These are phyloP conservation scores for Hansenula sp. DNA, from an alignment of 1,139 yeast species.

Conservation along the genomic window DNA sequence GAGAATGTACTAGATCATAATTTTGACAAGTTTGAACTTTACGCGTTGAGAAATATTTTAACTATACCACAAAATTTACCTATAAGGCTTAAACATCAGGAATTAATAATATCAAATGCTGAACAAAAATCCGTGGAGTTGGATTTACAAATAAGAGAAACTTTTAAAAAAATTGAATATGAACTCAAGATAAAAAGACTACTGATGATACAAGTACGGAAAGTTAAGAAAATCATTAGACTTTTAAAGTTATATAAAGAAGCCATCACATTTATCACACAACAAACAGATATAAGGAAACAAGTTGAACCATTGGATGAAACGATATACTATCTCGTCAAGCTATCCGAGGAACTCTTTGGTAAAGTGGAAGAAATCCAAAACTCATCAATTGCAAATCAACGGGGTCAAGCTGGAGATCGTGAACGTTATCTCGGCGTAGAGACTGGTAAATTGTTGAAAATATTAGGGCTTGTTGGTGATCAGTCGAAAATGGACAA, in stretches of 20 bases:
- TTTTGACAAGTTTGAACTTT: slow-evolving; percentile 84
- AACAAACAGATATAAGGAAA: slow-evolving; percentile 29
- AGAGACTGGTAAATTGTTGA: slow-evolving; percentile 21
- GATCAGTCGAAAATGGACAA: slow-evolving; percentile 18
- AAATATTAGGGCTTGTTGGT: slow-evolving; percentile 14
- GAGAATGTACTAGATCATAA: slow-evolving; percentile 79
- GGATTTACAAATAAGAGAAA: slow-evolving; percentile 34
- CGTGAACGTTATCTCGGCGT: slow-evolving; percentile 24
- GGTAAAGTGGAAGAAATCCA: slow-evolving; percentile 27
- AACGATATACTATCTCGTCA: slow-evolving; percentile 41
- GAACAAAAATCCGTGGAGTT: slow-evolving; percentile 23
- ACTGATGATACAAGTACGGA: slow-evolving; percentile 36
- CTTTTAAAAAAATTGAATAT: slow-evolving; percentile 39
- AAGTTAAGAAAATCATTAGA: slow-evolving; percentile 33
- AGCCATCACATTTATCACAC: slow-evolving; percentile 31
- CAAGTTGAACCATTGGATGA: slow-evolving; percentile 51
- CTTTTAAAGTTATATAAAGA: slow-evolving; percentile 31
- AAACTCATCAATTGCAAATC: slow-evolving; percentile 3
- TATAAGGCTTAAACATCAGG: slow-evolving; percentile 64
- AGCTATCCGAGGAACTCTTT: slow-evolving; percentile 34
- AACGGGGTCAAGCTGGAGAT: slow-evolving; percentile 11
- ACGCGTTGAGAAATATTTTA: slow-evolving; percentile 72
- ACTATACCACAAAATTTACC: slow-evolving; percentile 61
- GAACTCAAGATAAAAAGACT: slow-evolving; percentile 43
- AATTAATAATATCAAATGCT: slow-evolving; percentile 20